Evolutionary conservation across 768 basidiomycete species (phyloP).

Genomic region (Boletellus ananiceps): DNA sequence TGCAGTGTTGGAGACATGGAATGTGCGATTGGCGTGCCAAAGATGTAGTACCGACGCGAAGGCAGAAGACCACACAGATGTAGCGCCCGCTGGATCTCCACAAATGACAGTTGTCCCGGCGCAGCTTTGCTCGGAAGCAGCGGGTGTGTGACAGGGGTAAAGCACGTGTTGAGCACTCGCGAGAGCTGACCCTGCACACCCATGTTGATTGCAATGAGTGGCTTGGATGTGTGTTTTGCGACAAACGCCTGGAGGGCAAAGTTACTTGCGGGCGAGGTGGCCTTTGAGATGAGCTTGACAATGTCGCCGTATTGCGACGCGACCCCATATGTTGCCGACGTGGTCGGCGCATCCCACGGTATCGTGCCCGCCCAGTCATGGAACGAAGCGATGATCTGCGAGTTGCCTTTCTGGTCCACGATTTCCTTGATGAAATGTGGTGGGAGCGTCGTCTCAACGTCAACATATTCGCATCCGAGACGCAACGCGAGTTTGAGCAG

Average conservation of each 20-base stretch:
- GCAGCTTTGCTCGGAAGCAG: slow-evolving; percentile 83
- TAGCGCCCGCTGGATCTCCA: slow-evolving; percentile 78
- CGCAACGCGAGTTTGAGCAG: slow-evolving; percentile 76
- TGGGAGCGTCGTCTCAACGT: slow-evolving; percentile 81
- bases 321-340: slow-evolving; percentile 64
- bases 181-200: slow-evolving; percentile 86
- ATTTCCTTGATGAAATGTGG: slow-evolving; percentile 58
- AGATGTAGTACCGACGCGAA: slow-evolving; percentile 71
- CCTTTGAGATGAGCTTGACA: slow-evolving; percentile 89
- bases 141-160: slow-evolving; percentile 90
- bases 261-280: slow-evolving; percentile 71
- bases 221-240: slow-evolving; percentile 55
- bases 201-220: slow-evolving; percentile 94
- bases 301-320: slow-evolving; percentile 77
- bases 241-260: slow-evolving; percentile 73
- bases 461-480: slow-evolving; percentile 87
- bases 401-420: slow-evolving; percentile 56
- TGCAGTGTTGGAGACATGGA: slow-evolving; percentile 93
- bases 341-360: slow-evolving; percentile 68
- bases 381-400: slow-evolving; percentile 88
- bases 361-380: slow-evolving; percentile 89
- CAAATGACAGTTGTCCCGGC: slow-evolving; percentile 89
- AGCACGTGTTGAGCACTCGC: slow-evolving; percentile 75
- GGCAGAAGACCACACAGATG: slow-evolving; percentile 79
- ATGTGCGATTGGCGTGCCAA: slow-evolving; percentile 83